Percentiles rank a stretch among this genome's conserved stretches.
These are phyloP conservation scores for Trifolium pratense DNA, from an alignment of 306 rosid genomes.

Conservation along the genomic window DNA sequence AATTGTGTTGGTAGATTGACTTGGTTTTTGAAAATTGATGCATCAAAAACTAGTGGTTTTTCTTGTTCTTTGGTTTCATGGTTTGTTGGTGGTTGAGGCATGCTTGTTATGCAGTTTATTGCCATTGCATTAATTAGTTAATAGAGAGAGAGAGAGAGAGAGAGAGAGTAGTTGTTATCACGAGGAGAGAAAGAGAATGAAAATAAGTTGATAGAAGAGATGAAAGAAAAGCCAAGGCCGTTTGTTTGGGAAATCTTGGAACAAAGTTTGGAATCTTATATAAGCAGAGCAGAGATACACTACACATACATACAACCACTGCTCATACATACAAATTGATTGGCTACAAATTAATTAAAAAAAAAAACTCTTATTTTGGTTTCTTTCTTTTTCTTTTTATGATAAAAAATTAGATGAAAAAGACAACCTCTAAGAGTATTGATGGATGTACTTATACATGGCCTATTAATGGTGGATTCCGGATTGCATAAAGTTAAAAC, in stretches of 20 bases:
- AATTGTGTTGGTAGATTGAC: conserved; percentile 66
- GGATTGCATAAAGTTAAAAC: too few relatives aligned
- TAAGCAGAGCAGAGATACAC: conserved; percentile 31
- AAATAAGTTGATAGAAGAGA: conserved; percentile 57
- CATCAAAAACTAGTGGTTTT: conserved; percentile 67
- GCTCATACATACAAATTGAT: too few relatives aligned
- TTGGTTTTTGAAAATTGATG: conserved; percentile 61
- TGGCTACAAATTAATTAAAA: too few relatives aligned
- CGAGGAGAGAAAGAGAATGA: conserved; percentile 27
- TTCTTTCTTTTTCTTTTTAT: too few relatives aligned
- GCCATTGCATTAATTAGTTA: conserved; percentile 63
- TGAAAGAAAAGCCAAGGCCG: conserved; percentile 90
- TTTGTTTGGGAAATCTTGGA: conserved; percentile 57
- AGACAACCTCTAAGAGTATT: too few relatives aligned
- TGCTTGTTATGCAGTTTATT: conserved; percentile 56
- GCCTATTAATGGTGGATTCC: too few relatives aligned
- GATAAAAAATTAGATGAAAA: too few relatives aligned
- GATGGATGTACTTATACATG: too few relatives aligned
- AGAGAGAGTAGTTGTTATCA: not conserved
- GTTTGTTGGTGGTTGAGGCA: conserved; percentile 52
- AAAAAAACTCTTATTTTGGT: too few relatives aligned
- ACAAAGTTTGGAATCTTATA: conserved; percentile 79
- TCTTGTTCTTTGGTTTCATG: conserved; percentile 38
- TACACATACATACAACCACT: not conserved
- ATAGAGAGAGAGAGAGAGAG: not conserved